A percentile compares a stretch with the other conserved stretches of the same genome.
These are phyloP conservation scores for Ceratobasidium sp. DNA, from an alignment of 1,284 basidiomycete species.

Conservation along the genomic window DNA sequence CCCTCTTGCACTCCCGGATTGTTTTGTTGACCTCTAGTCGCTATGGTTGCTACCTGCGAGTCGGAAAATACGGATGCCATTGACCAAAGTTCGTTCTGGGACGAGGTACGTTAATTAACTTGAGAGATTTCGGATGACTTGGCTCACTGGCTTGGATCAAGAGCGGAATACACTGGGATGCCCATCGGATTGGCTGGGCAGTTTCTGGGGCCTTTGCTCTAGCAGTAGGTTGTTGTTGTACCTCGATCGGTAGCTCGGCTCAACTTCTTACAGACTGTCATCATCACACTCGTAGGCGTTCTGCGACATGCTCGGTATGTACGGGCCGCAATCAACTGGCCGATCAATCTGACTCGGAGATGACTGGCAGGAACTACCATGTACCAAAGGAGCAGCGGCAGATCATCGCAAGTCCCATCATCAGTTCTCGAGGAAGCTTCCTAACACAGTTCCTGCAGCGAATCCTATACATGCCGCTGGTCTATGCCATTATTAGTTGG, in stretches of 20 bases:
- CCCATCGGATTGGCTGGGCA: conserved; percentile 74
- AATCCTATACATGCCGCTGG: conserved; percentile 71
- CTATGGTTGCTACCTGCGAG: conserved; percentile 53
- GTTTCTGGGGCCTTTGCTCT: conserved; percentile 69
- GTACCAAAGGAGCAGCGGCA: conserved; percentile 74
- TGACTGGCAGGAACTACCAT: conserved; percentile 64
- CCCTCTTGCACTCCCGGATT: neutral
- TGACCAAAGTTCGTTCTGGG: conserved; percentile 71
- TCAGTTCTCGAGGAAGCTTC: neutral
- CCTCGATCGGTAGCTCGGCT: conserved; percentile 8
- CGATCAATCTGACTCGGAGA: neutral
- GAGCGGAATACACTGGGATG: conserved; percentile 43
- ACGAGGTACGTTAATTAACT: conserved; percentile 38
- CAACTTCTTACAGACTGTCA: conserved; percentile 57
- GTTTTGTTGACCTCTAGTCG: neutral
- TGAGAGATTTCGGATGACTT: neutral
- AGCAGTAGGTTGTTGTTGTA: conserved; percentile 54
- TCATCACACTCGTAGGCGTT: conserved; percentile 64
- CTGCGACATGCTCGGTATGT: conserved; percentile 66
- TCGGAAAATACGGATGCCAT: conserved; percentile 58
- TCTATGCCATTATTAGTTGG: conserved; percentile 87
- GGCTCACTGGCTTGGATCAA: conserved; percentile 12
- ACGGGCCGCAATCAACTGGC: neutral
- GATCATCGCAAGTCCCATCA: conserved; percentile 59
- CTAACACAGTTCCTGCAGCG: conserved; percentile 54